Evolutionary conservation across 108 stramenopile species (phyloP), one percentile per base, ranked within the genome.

Genomic region (Cyclotella baltica): DNA sequence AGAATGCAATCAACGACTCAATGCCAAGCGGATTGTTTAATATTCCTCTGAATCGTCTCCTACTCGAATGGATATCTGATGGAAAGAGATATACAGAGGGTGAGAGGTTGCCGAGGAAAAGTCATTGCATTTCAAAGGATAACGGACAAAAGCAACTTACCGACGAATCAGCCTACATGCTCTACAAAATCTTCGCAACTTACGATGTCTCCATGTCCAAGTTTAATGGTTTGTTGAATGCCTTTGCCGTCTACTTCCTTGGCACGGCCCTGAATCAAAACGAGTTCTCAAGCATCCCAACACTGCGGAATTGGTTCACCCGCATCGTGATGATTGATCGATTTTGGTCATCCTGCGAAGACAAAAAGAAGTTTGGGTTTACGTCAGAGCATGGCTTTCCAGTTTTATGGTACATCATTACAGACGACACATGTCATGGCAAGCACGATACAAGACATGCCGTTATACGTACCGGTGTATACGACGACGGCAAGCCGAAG

Each of bases 281-380:
- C 8, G 47, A 68, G 46, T 68, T 68, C 51, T 46, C 51, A 2
- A 68, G 67, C 27, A 30, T 46, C 19, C 25, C 50, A 29, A 68
- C 67, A 10, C 20, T 68, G 1, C 43, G 67, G 1, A 28, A 46
- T 18, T 46, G 46, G 22, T 47, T 68, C 25, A 25, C 18, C 13
- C 67, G 67, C 3, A 6, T 68, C 2, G 3, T 29, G 2, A 68
- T 28, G 4, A 47, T 68, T 8, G 67, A 68, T 52, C 3, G 51
- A 20, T 25, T 50, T 19, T 4, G 20, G 3, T 8, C 3, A 29
- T 31, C 47, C 22, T 29, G 4, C 13, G 50, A 46, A 4, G 28
- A 68, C 48, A 31, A 33, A 19, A 22, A 51, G n/a, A 52, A 27
- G 5, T 68, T 68, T 19, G 51, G 51, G 22, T 33, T 29, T 16